These are phyloP conservation scores for Pythium insidiosum DNA, from an alignment of 352 stramenopile genomes.

Conservation along the genomic window DNA sequence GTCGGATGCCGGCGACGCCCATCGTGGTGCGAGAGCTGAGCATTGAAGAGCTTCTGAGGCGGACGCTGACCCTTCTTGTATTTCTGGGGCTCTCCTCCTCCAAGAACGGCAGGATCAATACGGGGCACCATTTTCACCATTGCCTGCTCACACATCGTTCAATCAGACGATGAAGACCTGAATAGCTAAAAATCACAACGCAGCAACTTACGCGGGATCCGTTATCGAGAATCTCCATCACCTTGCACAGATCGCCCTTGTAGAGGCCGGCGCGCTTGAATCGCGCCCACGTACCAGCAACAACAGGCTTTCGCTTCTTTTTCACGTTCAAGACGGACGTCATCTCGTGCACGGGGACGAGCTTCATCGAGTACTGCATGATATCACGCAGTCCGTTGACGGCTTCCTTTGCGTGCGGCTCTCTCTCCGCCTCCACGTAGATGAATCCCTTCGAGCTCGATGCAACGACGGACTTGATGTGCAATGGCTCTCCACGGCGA, in stretches of 20 bases:
- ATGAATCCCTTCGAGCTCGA: constrained; percentile 88
- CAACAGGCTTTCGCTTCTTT: constrained; percentile 75
- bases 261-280: constrained; percentile 84
- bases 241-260: constrained; percentile 86
- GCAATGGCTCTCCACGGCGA: constrained; percentile 70
- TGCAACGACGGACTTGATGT: constrained; percentile 82
- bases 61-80: constrained; percentile 86
- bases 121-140: constrained; percentile 84
- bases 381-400: constrained; percentile 81
- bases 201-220: constrained; percentile 40
- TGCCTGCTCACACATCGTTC: too few relatives aligned
- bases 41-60: constrained; percentile 80
- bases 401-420: constrained; percentile 79
- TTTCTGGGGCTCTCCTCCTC: constrained; percentile 70
- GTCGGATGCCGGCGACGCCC: constrained; percentile 56
- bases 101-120: constrained; percentile 66
- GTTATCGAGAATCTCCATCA: constrained; percentile 84
- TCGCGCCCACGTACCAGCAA: constrained; percentile 67
- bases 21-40: constrained; percentile 56
- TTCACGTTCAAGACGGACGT: constrained; percentile 84
- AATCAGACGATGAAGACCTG: too few relatives aligned
- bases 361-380: constrained; percentile 84
- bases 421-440: constrained; percentile 83
- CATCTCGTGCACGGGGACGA: constrained; percentile 87
- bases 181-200: too few relatives aligned